Conservation (phyloP, 2,329 filamentous ascomycete genomes). For the Sporothrix phasma region DNA sequence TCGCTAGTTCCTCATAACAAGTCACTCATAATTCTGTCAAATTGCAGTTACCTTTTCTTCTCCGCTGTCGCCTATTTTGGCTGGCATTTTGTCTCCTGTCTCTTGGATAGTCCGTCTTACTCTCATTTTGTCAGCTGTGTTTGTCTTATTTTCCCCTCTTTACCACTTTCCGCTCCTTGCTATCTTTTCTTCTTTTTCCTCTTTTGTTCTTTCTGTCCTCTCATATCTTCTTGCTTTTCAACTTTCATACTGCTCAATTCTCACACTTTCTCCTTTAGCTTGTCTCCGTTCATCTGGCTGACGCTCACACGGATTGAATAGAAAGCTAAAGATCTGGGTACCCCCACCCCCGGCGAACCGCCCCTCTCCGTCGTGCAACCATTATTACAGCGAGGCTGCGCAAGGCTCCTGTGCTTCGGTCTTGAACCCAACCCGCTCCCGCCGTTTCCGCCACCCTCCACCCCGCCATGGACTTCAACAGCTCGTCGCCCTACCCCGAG, state of each 20-base stretch:
- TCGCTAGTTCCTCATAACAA: too few relatives aligned
- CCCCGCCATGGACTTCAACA: slow-evolving; percentile 53
- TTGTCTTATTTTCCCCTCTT: neutral
- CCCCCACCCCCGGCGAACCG: neutral
- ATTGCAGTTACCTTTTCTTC: neutral
- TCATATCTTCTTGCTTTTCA: neutral
- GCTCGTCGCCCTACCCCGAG: slow-evolving; percentile 57
- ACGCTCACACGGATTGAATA: neutral
- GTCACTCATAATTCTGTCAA: neutral
- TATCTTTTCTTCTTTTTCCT: too few relatives aligned
- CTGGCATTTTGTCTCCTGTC: neutral
- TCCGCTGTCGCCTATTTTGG: neutral
- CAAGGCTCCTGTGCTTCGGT: neutral
- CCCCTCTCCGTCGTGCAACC: neutral
- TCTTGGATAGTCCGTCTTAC: neutral
- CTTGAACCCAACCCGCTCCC: neutral
- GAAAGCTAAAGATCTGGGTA: neutral
- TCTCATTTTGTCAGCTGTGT: too few relatives aligned
- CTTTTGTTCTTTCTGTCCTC: neutral
- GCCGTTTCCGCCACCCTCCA: neutral
- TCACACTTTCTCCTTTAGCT: neutral
- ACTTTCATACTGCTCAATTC: neutral
- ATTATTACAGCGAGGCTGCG: neutral
- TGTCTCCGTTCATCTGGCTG: neutral
- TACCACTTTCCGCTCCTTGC: neutral